A percentile compares a stretch with the other conserved stretches of the same genome.
Evolutionary conservation across 768 basidiomycete species (phyloP).

Genomic region (Pleurotus platypus): DNA sequence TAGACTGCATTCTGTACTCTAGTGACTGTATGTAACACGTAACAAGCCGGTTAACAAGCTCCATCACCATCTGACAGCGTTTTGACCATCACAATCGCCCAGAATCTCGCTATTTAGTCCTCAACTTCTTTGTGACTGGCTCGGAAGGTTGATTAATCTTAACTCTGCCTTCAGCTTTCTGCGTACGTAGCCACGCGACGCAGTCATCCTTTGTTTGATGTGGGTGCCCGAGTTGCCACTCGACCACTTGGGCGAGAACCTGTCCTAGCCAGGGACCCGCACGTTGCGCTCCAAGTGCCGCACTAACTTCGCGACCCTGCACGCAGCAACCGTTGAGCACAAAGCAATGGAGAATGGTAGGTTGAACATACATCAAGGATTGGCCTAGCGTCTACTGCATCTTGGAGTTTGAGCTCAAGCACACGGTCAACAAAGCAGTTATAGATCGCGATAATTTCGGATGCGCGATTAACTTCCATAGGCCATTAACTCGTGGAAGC

Average conservation of each 20-base stretch:
- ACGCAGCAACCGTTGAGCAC: not conserved
- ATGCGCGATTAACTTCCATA: not conserved
- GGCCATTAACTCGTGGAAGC: too few relatives aligned
- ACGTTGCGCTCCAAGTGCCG: conserved; percentile 45
- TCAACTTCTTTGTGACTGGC: conserved; percentile 33
- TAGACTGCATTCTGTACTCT: not conserved
- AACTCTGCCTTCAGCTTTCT: conserved; percentile 46
- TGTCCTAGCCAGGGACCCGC: conserved; percentile 71
- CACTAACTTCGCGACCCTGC: conserved; percentile 70
- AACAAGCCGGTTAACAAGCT: not conserved
- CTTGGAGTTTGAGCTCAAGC: conserved; percentile 57
- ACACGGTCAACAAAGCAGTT: conserved; percentile 60
- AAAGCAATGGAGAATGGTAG: not conserved
- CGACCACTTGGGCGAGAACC: conserved; percentile 61
- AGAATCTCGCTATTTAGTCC: conserved; percentile 26
- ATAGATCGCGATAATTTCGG: conserved; percentile 55
- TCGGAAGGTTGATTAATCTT: conserved; percentile 21
- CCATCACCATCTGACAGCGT: too few relatives aligned
- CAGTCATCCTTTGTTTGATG: conserved; percentile 64
- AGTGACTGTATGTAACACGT: not conserved
- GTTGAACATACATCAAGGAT: conserved; percentile 68
- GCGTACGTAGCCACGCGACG: conserved; percentile 60
- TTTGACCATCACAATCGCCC: not conserved
- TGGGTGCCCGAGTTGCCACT: conserved; percentile 87
- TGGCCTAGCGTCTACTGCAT: conserved; percentile 63